These are phyloP conservation scores for Meyerozyma sp. DNA, from an alignment of 1,139 yeast genomes.

Conservation along the genomic window DNA sequence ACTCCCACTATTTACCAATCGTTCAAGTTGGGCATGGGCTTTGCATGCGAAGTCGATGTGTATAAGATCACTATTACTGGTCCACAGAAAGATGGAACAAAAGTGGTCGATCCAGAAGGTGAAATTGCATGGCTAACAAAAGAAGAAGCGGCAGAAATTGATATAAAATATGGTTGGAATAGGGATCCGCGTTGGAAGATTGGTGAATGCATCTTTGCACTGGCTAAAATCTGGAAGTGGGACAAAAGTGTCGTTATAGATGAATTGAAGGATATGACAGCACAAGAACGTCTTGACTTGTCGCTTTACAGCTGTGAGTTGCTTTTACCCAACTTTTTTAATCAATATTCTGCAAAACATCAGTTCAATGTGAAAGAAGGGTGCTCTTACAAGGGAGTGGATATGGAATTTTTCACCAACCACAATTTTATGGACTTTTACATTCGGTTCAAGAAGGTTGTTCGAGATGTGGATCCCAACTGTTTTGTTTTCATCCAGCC, in stretches of 20 bases:
- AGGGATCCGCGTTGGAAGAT: slow-evolving; percentile 61
- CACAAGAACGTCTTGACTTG: slow-evolving; percentile 27
- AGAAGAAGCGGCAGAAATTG: slow-evolving; percentile 36
- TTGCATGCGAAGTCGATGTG: slow-evolving; percentile 56
- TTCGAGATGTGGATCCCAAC: slow-evolving; percentile 42
- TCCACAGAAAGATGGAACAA: slow-evolving; percentile 57
- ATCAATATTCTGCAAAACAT: slow-evolving; percentile 18
- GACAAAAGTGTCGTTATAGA: slow-evolving; percentile 20
- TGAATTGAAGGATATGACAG: slow-evolving; percentile 13
- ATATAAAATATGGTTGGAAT: slow-evolving; percentile 63
- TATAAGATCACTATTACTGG: slow-evolving; percentile 69
- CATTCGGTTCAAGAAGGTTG: slow-evolving; percentile 38
- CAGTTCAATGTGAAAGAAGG: slow-evolving; percentile 16
- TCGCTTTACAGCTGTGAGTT: slow-evolving; percentile 25
- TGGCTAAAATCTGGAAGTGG: slow-evolving; percentile 70
- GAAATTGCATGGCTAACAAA: slow-evolving; percentile 60
- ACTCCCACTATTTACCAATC: slow-evolving; percentile 64
- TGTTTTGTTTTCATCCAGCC: slow-evolving; percentile 69
- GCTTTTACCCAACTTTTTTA: slow-evolving; percentile 28
- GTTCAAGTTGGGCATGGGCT: slow-evolving; percentile 67
- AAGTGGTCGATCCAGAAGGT: slow-evolving; percentile 62
- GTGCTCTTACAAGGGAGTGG: slow-evolving; percentile 27
- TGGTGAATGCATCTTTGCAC: slow-evolving; percentile 76
- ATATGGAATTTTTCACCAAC: slow-evolving; percentile 59
- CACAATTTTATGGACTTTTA: slow-evolving; percentile 58